Evolutionary conservation across 345 rosid genomes (phyloP), one percentile per base, ranked within the genome.

Genomic region (Brassica carinata): DNA sequence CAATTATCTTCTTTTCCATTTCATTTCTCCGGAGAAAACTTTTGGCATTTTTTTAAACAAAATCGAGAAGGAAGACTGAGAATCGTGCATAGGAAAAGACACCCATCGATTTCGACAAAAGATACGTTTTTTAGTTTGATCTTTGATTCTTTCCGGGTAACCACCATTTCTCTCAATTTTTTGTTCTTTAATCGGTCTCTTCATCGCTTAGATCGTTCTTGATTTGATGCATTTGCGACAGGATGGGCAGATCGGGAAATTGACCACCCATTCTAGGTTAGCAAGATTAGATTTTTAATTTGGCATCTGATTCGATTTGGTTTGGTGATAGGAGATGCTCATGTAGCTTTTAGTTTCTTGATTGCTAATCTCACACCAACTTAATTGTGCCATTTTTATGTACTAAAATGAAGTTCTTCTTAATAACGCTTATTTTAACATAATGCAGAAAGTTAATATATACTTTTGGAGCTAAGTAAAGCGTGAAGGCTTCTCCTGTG

Each of bases 71-170:
- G 45, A 61, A 33, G 64, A 43, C 17, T n/a, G 17, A 53, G 58
- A n/a, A 53, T 53, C 58, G 58, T 53, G 58, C 58, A 51, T n/a
- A 51, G 58, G 58, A 51, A 51, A 51, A 51, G 58, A 53, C 17
- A 53, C 17, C 58, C 58, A 48, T 53, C 19, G 15, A 15, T 53
- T 53, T 53, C 58, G 18, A 53, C 19, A 3, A n/a, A n/a, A n/a
- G 58, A 53, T n/a, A 53, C 58, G 58, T 53, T 53, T 53, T 53
- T 6, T 5, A 15, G 5, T 48, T 48, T 48, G 57, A 53, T n/a
- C 58, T 72, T 38, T 40, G 68, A 58, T 73, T 67, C 74, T 59
- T 67, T 26, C 34, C 61, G 6, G 76, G 83, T 80, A 80, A 43
- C 64, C 17, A n/a, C 27, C 79, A 7, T 62, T 64, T 26, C 13